A percentile compares a stretch with the other conserved stretches of the same genome.
These are phyloP conservation scores for Retiboletus fuscus DNA, from an alignment of 1,284 basidiomycete genomes.

Conservation along the genomic window DNA sequence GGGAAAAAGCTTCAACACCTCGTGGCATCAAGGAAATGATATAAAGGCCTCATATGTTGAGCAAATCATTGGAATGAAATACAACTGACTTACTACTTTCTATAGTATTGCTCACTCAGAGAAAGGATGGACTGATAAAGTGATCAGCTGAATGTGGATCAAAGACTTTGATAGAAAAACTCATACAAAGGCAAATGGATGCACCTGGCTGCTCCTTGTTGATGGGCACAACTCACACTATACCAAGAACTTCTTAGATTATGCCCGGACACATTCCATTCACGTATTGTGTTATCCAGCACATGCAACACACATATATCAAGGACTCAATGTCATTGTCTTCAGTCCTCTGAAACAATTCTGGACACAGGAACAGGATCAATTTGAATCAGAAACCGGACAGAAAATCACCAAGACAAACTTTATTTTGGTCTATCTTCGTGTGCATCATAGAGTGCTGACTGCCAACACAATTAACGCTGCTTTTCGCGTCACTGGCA, in stretches of 20 bases:
- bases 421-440: slow-evolving; percentile 10
- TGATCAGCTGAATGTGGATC: background rate
- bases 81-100: too few relatives aligned
- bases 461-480: background rate
- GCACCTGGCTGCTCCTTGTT: background rate
- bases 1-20: background rate
- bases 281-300: slow-evolving; percentile 14
- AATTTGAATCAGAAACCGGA: background rate
- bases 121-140: slow-evolving; percentile 6
- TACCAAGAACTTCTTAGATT: background rate
- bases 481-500: background rate
- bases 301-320: slow-evolving; percentile 18
- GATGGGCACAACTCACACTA: slow-evolving; percentile 21
- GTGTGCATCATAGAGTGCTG: background rate
- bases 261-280: background rate
- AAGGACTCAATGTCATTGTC: slow-evolving; percentile 18
- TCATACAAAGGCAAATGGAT: background rate
- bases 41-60: background rate
- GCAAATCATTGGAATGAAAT: too few relatives aligned
- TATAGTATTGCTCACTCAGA: background rate
- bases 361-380: slow-evolving; percentile 3
- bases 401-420: slow-evolving; percentile 2
- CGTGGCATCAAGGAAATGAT: background rate
- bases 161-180: slow-evolving; percentile 5
- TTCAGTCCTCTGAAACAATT: slow-evolving; percentile 3